These are phyloP conservation scores for Hanseniaspora clermontiae DNA, from an alignment of 805 yeast genomes.

Conservation along the genomic window DNA sequence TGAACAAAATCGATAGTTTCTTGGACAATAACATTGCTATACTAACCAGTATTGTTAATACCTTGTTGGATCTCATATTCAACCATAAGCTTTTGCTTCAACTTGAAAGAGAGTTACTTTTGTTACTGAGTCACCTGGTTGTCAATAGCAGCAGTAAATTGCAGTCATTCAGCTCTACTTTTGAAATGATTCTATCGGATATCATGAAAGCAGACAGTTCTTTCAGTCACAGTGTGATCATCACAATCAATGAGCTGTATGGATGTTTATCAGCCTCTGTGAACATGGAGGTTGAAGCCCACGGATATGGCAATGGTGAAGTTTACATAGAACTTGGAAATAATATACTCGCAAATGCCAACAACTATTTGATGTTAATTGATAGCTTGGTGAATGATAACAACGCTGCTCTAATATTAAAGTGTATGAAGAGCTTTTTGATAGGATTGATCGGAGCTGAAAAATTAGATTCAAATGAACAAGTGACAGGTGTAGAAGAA, in stretches of 20 bases:
- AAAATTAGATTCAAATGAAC: background rate
- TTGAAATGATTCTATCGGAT: background rate
- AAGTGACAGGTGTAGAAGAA: no score
- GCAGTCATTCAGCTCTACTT: background rate
- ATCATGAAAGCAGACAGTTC: background rate
- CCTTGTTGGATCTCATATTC: constrained; percentile 23
- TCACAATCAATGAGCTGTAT: background rate
- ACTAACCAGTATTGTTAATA: constrained; percentile 21
- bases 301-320: background rate
- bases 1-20: constrained; percentile 25
- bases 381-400: background rate
- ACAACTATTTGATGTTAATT: background rate
- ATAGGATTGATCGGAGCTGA: background rate
- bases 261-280: background rate
- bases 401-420: background rate
- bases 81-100: constrained; percentile 18
- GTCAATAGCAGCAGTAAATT: background rate
- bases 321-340: background rate
- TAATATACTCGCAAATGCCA: background rate
- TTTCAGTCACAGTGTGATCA: background rate
- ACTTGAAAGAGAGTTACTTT: constrained; percentile 18
- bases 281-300: no score
- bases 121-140: background rate
- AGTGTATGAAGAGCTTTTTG: background rate
- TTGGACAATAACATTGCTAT: constrained; percentile 19